Percentiles rank a stretch among this genome's conserved stretches.
These are phyloP conservation scores for Emericellopsis atlantica DNA, from an alignment of 2,329 filamentous ascomycete species.

Conservation along the genomic window DNA sequence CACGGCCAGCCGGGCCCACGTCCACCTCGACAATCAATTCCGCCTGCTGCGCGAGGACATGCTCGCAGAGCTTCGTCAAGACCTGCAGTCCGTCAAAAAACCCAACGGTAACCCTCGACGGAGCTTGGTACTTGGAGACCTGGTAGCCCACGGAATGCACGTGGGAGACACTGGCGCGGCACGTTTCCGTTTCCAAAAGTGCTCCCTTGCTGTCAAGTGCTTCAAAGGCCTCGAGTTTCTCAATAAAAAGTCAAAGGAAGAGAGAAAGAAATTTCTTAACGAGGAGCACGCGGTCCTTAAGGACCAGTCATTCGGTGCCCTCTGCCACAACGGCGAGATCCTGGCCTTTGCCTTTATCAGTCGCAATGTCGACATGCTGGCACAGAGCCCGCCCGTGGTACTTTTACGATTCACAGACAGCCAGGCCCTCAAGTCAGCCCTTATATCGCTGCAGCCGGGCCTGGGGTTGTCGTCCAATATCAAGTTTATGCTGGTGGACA, in stretches of 20 bases:
- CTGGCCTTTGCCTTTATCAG: slow-evolving; percentile 40
- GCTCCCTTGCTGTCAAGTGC: too few relatives aligned
- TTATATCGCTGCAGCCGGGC: too few relatives aligned
- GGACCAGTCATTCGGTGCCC: slow-evolving; percentile 48
- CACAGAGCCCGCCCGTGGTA: too few relatives aligned
- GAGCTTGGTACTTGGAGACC: too few relatives aligned
- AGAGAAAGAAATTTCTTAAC: slow-evolving; percentile 30
- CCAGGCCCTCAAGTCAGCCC: slow-evolving; percentile 1
- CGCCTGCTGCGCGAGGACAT: slow-evolving; percentile 61
- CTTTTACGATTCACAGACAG: slow-evolving; percentile 7
- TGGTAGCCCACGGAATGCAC: too few relatives aligned
- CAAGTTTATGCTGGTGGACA: slow-evolving; percentile 46
- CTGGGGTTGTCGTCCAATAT: too few relatives aligned
- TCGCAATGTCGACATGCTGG: background rate
- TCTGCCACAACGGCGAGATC: slow-evolving; percentile 37
- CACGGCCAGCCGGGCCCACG: slow-evolving; percentile 19
- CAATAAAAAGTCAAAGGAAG: slow-evolving; percentile 8
- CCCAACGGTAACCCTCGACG: too few relatives aligned
- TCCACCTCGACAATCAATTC: slow-evolving; percentile 59
- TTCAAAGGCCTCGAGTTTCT: slow-evolving; percentile 30
- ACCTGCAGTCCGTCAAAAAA: slow-evolving; percentile 25
- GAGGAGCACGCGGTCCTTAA: slow-evolving; percentile 38
- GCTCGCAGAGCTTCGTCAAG: slow-evolving; percentile 51
- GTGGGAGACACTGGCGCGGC: too few relatives aligned
- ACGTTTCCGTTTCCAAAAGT: too few relatives aligned